These are phyloP conservation scores for Coemansia furcata DNA, from an alignment of 192 early-diverging fungal species.

Conservation along the genomic window DNA sequence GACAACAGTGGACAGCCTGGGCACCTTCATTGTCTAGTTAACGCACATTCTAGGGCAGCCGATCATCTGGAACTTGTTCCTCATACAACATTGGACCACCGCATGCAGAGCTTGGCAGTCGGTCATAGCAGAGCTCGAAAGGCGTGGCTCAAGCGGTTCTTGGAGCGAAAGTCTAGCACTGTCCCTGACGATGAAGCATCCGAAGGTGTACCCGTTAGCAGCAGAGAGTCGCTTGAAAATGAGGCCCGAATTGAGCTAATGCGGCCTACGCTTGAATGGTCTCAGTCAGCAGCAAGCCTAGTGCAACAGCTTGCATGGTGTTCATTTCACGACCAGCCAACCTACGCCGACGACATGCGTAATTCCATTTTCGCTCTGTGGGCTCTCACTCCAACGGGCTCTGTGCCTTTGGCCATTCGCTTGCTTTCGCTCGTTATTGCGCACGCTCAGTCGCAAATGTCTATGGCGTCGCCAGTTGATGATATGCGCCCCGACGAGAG, in stretches of 20 bases:
- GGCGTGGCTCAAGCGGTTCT: slow-evolving; percentile 18
- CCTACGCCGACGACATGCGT: slow-evolving; percentile 18
- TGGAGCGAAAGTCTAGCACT: not conserved
- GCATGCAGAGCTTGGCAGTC: slow-evolving; percentile 27
- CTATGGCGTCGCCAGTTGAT: not conserved
- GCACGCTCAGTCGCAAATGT: slow-evolving; percentile 8
- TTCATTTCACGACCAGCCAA: slow-evolving; percentile 5
- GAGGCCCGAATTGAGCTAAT: slow-evolving; percentile 26
- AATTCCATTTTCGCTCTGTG: slow-evolving; percentile 23
- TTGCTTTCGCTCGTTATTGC: slow-evolving; percentile 19
- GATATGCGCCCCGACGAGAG: slow-evolving; percentile 1
- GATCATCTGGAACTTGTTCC: slow-evolving; percentile 36
- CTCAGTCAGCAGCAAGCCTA: slow-evolving; percentile 10
- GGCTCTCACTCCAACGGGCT: slow-evolving; percentile 35
- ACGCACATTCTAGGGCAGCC: slow-evolving; percentile 10
- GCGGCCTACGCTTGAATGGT: slow-evolving; percentile 20
- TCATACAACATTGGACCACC: slow-evolving; percentile 34
- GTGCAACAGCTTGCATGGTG: slow-evolving; percentile 7
- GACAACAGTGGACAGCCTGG: not conserved
- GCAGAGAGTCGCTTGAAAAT: not conserved
- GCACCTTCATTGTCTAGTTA: slow-evolving; percentile 1
- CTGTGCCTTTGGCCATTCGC: slow-evolving; percentile 24
- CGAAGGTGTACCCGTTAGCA: not conserved
- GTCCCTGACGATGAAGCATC: not conserved
- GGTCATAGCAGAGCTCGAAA: slow-evolving; percentile 31